Base-by-base conservation (phyloP, 139 green algal species). In the Astrephomene gubernaculifera region DNA sequence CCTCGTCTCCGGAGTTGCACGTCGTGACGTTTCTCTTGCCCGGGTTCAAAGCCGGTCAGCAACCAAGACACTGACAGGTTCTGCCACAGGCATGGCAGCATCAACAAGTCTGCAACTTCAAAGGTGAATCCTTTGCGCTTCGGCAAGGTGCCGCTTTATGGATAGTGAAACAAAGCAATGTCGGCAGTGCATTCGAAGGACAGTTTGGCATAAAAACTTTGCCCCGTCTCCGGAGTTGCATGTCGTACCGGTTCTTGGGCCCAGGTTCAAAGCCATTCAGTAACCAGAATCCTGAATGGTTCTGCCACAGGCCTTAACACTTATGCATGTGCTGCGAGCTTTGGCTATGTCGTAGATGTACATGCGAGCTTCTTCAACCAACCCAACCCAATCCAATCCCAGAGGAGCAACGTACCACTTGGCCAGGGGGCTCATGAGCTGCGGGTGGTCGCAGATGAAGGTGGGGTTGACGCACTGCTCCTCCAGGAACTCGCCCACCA, bases 401-500 rank as follows among this genome's bases (percentile, higher is more conserved):
- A n/a, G n/a, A 31, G 24, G 7, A 43, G 1, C 14, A 14, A 75
- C 88, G 57, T 86, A 97, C 95, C 95, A 99, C 92, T 99, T 99
- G 83, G 98, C 97, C 25, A 99, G 94, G 19, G 98, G 98, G 57
- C 88, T 96, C 98, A 99, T 99, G 91, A 99, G 94, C 92, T 99
- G 96, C 35, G 98, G 97, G 90, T 99, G 98, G 92, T 99, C 97
- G 68, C 94, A 98, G 91, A 99, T 99, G 93, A 99, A 99, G 60
- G 93, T 95, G 25, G 98, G 98, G 92, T 99, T 98, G 44, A 96
- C 76, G 90, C 95, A 98, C 91, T 96, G 93, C 82, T 93, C 90
- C 92, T 99, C 97, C 43, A 99, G 87, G 90, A 97, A 99, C 85
- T 99, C 95, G 3, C 96, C 98, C n/a, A 99, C 96, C 86, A 99